A percentile compares a stretch with the other conserved stretches of the same genome.
phyloP scores from a whole-genome alignment of 1,284 basidiomycete species.

The Hypsizygus ulmarius region DNA sequence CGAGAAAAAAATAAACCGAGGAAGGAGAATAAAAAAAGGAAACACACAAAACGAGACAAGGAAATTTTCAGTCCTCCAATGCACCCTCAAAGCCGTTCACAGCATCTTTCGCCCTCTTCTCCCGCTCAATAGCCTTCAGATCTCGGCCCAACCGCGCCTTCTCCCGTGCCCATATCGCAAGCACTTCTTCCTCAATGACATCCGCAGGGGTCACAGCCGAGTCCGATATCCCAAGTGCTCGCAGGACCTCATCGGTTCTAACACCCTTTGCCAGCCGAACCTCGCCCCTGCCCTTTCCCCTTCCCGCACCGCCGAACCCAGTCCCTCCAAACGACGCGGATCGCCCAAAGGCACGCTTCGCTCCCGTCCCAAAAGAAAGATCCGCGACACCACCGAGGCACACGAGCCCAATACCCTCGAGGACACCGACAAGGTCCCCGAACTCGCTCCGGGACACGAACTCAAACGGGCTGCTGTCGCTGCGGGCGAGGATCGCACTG shows the following conservation, averaged over 20 bases:
- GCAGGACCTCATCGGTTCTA: slow-evolving; percentile 60
- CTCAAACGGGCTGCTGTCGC: slow-evolving; percentile 51
- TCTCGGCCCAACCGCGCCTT: slow-evolving; percentile 53
- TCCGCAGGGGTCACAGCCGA: slow-evolving; percentile 32
- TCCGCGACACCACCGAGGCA: slow-evolving; percentile 33
- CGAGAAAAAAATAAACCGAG: slow-evolving; percentile 15
- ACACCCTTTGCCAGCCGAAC: slow-evolving; percentile 56
- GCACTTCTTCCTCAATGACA: slow-evolving; percentile 64
- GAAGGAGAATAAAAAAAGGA: slow-evolving; percentile 13
- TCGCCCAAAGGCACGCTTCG: slow-evolving; percentile 50
- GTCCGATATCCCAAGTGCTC: slow-evolving; percentile 56
- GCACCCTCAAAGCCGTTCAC: slow-evolving; percentile 47
- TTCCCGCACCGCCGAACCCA: slow-evolving; percentile 37
- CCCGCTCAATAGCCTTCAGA: slow-evolving; percentile 38
- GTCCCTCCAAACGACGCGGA: slow-evolving; percentile 55
- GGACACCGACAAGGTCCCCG: slow-evolving; percentile 61
- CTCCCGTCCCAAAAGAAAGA: slow-evolving; percentile 27
- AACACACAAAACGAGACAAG: slow-evolving; percentile 4
- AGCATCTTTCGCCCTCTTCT: slow-evolving; percentile 28
- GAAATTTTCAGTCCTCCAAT: slow-evolving; percentile 42
- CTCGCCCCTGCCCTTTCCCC: slow-evolving; percentile 35
- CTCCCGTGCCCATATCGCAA: slow-evolving; percentile 68
- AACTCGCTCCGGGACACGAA: slow-evolving; percentile 76
- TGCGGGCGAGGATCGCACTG: slow-evolving; percentile 50
- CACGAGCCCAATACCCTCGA: slow-evolving; percentile 71